Conservation (phyloP, 2,329 filamentous ascomycete species). For the Fusarium chaquense region DNA sequence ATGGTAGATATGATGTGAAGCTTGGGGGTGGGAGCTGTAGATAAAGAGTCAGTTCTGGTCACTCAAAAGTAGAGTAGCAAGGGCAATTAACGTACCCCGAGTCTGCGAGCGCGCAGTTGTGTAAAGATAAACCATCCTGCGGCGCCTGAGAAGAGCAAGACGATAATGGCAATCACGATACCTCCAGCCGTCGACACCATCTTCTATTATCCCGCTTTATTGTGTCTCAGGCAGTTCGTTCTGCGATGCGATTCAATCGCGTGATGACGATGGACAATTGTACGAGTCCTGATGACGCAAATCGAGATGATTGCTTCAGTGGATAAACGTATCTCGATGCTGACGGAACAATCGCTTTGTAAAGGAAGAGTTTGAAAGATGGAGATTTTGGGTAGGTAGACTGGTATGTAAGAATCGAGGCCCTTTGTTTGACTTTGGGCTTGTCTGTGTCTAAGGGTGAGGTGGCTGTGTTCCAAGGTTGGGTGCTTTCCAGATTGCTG, state of each 20-base stretch:
- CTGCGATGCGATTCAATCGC: slow-evolving; percentile 25
- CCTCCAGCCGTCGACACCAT: slow-evolving; percentile 73
- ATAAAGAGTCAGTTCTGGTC: slow-evolving; percentile 22
- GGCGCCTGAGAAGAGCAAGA: slow-evolving; percentile 68
- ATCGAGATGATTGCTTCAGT: neutral
- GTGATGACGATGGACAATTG: slow-evolving; percentile 7
- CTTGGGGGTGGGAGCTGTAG: slow-evolving; percentile 75
- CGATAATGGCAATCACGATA: slow-evolving; percentile 78
- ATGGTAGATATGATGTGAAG: slow-evolving; percentile 77
- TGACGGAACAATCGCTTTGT: neutral
- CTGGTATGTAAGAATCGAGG: slow-evolving; percentile 1
- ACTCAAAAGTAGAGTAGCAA: neutral
- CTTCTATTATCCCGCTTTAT: slow-evolving; percentile 35
- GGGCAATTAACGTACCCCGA: slow-evolving; percentile 67
- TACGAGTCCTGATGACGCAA: slow-evolving; percentile 5
- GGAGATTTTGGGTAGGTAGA: neutral
- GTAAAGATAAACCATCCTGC: slow-evolving; percentile 78
- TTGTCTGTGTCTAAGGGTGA: slow-evolving; percentile 26
- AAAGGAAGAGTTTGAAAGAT: neutral
- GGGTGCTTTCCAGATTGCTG: slow-evolving; percentile 12
- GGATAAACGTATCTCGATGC: neutral
- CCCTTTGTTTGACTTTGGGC: slow-evolving; percentile 15
- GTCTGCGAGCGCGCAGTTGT: slow-evolving; percentile 76
- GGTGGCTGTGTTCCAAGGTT: slow-evolving; percentile 31
- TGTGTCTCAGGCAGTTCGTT: slow-evolving; percentile 4